phyloP scores from a whole-genome alignment of 140 eudicot species.

The Bidens hawaiensis region DNA sequence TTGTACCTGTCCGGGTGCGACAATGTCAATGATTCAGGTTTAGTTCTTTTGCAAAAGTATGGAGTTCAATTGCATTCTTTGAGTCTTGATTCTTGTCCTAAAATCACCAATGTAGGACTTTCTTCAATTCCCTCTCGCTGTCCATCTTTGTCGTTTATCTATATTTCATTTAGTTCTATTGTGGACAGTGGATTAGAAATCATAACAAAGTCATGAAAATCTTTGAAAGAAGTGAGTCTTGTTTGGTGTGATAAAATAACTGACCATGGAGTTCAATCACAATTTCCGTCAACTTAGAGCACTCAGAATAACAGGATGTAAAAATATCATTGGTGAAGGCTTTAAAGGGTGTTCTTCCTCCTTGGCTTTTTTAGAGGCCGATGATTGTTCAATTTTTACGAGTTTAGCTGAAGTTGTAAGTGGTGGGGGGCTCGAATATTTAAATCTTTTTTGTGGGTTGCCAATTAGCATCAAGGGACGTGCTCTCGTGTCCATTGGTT shows the following conservation, averaged over 20 bases:
- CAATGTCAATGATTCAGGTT: conserved; percentile 16
- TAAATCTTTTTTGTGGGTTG: conserved; percentile 34
- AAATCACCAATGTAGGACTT: background rate
- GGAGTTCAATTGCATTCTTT: background rate
- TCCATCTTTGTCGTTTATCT: background rate
- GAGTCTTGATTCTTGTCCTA: background rate
- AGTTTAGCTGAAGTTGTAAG: conserved; percentile 39
- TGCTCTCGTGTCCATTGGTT: conserved; percentile 36
- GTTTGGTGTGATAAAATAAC: background rate
- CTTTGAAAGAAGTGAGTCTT: background rate
- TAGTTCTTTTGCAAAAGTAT: background rate
- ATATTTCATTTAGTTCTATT: background rate
- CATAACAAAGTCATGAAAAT: background rate
- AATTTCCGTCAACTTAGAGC: conserved; percentile 44
- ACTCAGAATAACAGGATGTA: conserved; percentile 39
- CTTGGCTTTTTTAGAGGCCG: conserved; percentile 49
- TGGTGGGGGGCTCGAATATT: conserved; percentile 65
- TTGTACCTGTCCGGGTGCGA: conserved; percentile 40
- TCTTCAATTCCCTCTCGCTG: background rate
- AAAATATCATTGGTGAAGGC: conserved; percentile 39
- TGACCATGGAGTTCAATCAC: conserved; percentile 44
- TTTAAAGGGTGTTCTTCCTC: conserved; percentile 45
- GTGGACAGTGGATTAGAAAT: background rate
- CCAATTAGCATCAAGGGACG: conserved; percentile 28
- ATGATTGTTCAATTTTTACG: conserved; percentile 37